Conservation (phyloP, 2,329 filamentous ascomycete genomes). For the Helminthosporium solani region DNA sequence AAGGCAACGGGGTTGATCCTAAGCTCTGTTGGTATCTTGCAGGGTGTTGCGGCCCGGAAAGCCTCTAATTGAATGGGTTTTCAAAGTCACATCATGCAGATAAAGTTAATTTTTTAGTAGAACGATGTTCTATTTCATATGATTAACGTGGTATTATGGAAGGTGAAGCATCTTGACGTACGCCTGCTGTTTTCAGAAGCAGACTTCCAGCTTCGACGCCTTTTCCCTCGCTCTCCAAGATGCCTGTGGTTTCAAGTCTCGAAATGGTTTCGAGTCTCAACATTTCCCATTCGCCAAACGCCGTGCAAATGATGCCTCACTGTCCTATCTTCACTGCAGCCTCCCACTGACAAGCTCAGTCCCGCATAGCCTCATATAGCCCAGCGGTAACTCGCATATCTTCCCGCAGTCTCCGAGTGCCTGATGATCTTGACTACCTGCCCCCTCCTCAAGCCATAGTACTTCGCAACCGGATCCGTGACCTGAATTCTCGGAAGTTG, state of each 20-base stretch:
- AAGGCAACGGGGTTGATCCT: slow-evolving; percentile 11
- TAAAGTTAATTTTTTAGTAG: background rate
- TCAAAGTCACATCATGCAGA: too few species aligned
- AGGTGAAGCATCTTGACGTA: background rate
- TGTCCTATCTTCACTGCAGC: background rate
- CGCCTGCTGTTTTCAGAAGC: background rate
- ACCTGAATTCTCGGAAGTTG: slow-evolving; percentile 90
- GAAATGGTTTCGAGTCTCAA: slow-evolving; percentile 6
- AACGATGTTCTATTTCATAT: background rate
- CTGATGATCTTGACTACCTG: slow-evolving; percentile 99
- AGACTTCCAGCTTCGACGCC: background rate
- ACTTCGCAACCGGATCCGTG: slow-evolving; percentile 89
- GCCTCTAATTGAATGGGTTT: slow-evolving; percentile 8
- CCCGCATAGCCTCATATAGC: slow-evolving; percentile 42
- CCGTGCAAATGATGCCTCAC: slow-evolving; percentile 26
- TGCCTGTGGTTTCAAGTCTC: slow-evolving; percentile 11
- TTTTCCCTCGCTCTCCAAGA: slow-evolving; percentile 12
- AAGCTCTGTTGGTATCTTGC: slow-evolving; percentile 12
- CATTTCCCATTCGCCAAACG: slow-evolving; percentile 28
- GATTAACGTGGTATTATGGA: background rate
- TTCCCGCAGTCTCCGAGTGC: slow-evolving; percentile 89
- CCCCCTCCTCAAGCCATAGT: slow-evolving; percentile 83
- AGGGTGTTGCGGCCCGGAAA: slow-evolving; percentile 13
- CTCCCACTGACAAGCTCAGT: background rate
- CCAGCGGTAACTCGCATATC: slow-evolving; percentile 93